phyloP scores from a whole-genome alignment of 1,284 basidiomycete genomes.

The Taiwanofungus camphoratus region DNA sequence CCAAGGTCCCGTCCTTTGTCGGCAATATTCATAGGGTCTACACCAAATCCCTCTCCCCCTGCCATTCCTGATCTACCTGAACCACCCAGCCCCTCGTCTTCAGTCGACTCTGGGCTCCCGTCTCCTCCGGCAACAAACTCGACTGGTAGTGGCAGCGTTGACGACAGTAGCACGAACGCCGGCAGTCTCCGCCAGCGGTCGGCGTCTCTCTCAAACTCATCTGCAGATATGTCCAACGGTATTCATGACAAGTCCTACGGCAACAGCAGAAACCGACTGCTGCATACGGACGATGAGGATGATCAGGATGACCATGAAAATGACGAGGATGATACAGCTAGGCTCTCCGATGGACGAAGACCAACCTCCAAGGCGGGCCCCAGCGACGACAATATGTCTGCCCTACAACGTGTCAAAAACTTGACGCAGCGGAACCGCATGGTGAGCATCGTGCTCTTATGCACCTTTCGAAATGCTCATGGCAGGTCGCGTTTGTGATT shows the following conservation, averaged over 20 bases:
- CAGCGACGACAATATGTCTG: conserved; percentile 47
- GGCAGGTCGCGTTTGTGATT: too few relatives aligned
- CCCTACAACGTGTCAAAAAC: conserved; percentile 61
- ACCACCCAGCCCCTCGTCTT: conserved; percentile 55
- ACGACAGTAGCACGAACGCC: conserved; percentile 48
- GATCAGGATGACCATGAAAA: conserved; percentile 34
- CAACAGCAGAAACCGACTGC: conserved; percentile 20
- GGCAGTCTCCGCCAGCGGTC: conserved; percentile 41
- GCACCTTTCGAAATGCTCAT: too few relatives aligned
- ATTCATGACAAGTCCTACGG: conserved; percentile 22
- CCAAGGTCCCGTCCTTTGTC: conserved; percentile 36
- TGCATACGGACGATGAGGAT: conserved; percentile 35
- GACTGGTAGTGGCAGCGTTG: conserved; percentile 70
- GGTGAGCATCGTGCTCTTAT: conserved; percentile 34
- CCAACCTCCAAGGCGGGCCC: conserved; percentile 26
- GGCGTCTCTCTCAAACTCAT: conserved; percentile 23
- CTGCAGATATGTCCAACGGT: conserved; percentile 31
- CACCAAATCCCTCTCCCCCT: conserved; percentile 26
- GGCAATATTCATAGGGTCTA: conserved; percentile 40
- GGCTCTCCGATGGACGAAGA: conserved; percentile 39
- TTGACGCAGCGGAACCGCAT: conserved; percentile 66
- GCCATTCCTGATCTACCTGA: conserved; percentile 60
- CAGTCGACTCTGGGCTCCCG: conserved; percentile 57
- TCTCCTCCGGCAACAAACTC: conserved; percentile 78
- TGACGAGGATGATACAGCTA: conserved; percentile 63